These are phyloP conservation scores for Tuber umbilicatum DNA, from an alignment of 495 filamentous ascomycete species.

Conservation along the genomic window DNA sequence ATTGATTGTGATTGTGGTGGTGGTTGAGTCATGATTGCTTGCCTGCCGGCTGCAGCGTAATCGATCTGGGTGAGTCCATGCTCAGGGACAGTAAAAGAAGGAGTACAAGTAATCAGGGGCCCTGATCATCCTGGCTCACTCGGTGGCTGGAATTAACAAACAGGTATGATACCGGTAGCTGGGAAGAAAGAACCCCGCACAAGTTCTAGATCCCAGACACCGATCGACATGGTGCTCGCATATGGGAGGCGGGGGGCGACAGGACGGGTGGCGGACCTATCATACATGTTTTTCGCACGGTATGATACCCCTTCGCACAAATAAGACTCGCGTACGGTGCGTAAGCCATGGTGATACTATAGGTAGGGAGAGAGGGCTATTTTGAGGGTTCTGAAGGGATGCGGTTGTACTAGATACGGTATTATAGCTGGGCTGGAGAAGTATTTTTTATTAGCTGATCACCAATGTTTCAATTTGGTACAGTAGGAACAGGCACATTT, in stretches of 20 bases:
- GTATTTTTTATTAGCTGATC: background rate
- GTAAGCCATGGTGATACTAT: background rate
- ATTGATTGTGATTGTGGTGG: background rate
- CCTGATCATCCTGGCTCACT: background rate
- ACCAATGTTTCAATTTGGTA: background rate
- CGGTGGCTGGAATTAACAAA: background rate
- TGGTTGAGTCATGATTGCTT: background rate
- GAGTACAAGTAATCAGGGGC: background rate
- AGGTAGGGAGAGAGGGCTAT: background rate
- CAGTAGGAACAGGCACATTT: background rate
- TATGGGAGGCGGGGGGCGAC: background rate
- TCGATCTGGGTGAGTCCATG: background rate
- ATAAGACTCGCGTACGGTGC: background rate
- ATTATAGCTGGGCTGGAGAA: background rate
- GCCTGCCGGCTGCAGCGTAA: background rate
- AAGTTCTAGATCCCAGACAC: background rate
- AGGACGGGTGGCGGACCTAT: background rate
- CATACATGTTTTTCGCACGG: background rate
- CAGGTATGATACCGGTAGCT: no score
- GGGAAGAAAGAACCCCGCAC: no score
- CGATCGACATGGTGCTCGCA: background rate
- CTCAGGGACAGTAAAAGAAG: background rate
- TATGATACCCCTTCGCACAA: background rate
- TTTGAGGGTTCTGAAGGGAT: background rate
- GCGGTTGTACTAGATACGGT: background rate